phyloP scores from a whole-genome alignment of 2,329 filamentous ascomycete species.

The Ceratocystis harringtonii region DNA sequence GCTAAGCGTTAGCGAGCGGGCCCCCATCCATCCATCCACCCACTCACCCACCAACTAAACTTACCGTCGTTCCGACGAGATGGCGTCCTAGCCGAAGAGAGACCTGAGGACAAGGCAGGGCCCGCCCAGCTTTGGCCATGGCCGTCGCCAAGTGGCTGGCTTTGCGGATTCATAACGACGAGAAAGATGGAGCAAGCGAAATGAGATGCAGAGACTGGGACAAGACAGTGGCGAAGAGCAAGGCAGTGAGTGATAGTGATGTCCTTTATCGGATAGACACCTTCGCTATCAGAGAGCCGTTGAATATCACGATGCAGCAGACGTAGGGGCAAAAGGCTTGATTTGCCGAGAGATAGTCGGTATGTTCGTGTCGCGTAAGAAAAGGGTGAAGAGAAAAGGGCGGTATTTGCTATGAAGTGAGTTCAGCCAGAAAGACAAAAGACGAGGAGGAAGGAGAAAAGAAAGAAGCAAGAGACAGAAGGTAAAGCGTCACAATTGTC shows the following conservation, averaged over 20 bases:
- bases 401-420: neutral
- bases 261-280: neutral
- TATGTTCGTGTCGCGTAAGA: no score
- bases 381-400: neutral
- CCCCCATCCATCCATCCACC: no score
- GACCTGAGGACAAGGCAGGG: neutral
- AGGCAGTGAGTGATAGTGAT: neutral
- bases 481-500: neutral
- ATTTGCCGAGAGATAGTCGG: neutral
- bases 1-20: no score
- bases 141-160: neutral
- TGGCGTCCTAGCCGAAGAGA: neutral
- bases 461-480: neutral
- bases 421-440: neutral
- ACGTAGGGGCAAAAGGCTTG: neutral
- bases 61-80: conserved; percentile 7
- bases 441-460: neutral
- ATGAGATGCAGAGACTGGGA: neutral
- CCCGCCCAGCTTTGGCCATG: neutral
- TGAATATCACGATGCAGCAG: neutral
- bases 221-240: neutral
- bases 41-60: neutral
- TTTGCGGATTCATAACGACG: neutral
- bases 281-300: neutral
- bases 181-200: neutral